Evolutionary conservation across 1,284 basidiomycete species (phyloP).

Genomic region (Pseudozyma hubeiensis): DNA sequence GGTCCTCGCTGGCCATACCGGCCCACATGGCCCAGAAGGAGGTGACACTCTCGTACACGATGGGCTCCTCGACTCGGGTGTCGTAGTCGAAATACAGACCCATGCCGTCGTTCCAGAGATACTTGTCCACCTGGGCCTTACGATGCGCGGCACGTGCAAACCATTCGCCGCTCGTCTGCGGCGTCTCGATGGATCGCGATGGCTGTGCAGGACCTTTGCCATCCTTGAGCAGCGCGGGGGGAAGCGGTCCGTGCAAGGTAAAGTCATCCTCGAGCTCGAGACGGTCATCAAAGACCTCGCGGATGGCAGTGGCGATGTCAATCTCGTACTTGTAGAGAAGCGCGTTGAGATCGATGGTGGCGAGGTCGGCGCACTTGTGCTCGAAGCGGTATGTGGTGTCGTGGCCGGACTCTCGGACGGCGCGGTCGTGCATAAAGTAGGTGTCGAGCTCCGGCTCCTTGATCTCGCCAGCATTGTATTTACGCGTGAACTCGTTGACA

Average conservation of each 20-base stretch:
- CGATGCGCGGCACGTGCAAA: constrained; percentile 64
- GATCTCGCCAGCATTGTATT: constrained; percentile 87
- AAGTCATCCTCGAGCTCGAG: constrained; percentile 93
- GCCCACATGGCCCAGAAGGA: constrained; percentile 97
- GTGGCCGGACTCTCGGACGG: constrained; percentile 85
- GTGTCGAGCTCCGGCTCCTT: constrained; percentile 91
- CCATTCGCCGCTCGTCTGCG: constrained; percentile 64
- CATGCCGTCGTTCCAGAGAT: constrained; percentile 96
- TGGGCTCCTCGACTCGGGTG: constrained; percentile 87
- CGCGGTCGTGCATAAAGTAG: constrained; percentile 96
- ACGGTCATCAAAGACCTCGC: constrained; percentile 91
- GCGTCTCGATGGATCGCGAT: constrained; percentile 75
- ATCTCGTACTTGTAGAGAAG: constrained; percentile 76
- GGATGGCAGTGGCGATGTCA: constrained; percentile 76
- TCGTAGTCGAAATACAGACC: constrained; percentile 97
- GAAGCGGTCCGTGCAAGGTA: constrained; percentile 55
- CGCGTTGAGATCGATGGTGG: constrained; percentile 94
- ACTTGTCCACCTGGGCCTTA: constrained; percentile 84
- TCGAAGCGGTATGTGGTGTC: constrained; percentile 98
- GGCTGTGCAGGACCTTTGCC: constrained; percentile 67
- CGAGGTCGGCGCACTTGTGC: constrained; percentile 90
- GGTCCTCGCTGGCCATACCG: constrained; percentile 92
- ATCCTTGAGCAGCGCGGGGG: constrained; percentile 42
- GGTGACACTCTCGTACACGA: constrained; percentile 93
- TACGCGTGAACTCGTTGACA: constrained; percentile 96